Evolutionary conservation across 2,329 filamentous ascomycete species (phyloP).

Genomic region (Venturia oleaginea): DNA sequence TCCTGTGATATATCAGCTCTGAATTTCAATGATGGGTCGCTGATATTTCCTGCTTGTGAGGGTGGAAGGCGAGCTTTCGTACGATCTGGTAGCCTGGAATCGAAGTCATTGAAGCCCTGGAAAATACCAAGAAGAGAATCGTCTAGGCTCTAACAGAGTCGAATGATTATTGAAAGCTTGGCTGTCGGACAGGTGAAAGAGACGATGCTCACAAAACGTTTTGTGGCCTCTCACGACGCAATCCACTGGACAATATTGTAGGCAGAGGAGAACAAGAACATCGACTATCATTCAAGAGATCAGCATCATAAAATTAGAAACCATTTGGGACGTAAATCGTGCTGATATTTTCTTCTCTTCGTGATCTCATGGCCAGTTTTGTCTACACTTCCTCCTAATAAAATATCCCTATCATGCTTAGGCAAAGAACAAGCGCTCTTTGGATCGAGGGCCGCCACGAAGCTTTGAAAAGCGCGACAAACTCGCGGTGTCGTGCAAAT

Average conservation of each 20-base stretch:
- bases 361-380: constrained; percentile 3
- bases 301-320: not conserved
- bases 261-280: not conserved
- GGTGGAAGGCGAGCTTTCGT: too few species aligned
- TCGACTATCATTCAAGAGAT: not conserved
- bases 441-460: not conserved
- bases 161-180: too few species aligned
- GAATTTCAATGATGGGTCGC: too few species aligned
- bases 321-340: not conserved
- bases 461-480: not conserved
- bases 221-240: not conserved
- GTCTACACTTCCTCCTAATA: not conserved
- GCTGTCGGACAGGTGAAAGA: too few species aligned
- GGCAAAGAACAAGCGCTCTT: not conserved
- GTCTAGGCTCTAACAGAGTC: too few species aligned
- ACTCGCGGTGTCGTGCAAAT: constrained; percentile 16
- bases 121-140: too few species aligned
- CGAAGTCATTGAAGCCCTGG: too few species aligned
- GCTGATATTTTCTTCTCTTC: not conserved
- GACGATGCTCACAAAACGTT: too few species aligned
- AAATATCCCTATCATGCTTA: not conserved
- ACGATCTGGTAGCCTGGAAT: too few species aligned
- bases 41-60: too few species aligned
- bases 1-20: too few species aligned
- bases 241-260: not conserved